Percentiles rank a stretch among this genome's conserved stretches.
Evolutionary conservation across 2,329 filamentous ascomycete genomes (phyloP).

Genomic region (Pseudonectria foliicola): DNA sequence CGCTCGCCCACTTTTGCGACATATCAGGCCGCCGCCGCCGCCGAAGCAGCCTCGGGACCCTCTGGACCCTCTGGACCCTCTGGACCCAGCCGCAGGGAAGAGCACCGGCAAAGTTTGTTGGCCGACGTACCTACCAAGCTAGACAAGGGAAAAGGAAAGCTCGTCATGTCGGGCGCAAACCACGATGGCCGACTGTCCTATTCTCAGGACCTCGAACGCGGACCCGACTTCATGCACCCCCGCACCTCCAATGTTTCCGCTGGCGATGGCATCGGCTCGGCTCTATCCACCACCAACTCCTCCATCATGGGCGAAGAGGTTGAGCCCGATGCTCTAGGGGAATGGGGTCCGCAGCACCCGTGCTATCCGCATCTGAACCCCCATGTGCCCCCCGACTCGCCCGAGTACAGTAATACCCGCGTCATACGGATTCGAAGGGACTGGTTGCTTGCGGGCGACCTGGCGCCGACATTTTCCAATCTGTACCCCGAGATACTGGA

Average conservation of each 20-base stretch:
- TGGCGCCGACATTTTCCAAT: slow-evolving; percentile 90
- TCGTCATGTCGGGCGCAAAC: slow-evolving; percentile 36
- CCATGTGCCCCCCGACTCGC: slow-evolving; percentile 72
- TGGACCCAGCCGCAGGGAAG: slow-evolving; percentile 8
- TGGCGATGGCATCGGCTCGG: slow-evolving; percentile 46
- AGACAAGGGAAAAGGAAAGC: slow-evolving; percentile 47
- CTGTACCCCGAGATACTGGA: slow-evolving; percentile 95
- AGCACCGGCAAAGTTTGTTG: slow-evolving; percentile 7
- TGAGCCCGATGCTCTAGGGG: slow-evolving; percentile 60
- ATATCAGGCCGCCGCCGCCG: slow-evolving; percentile 10
- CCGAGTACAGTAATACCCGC: slow-evolving; percentile 69
- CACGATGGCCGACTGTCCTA: slow-evolving; percentile 31
- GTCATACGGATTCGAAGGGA: slow-evolving; percentile 89
- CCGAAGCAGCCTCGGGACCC: slow-evolving; percentile 6
- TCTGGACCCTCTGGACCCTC: slow-evolving; percentile 4
- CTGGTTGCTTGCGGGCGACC: slow-evolving; percentile 82
- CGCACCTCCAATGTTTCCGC: slow-evolving; percentile 42
- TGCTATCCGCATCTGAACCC: slow-evolving; percentile 92
- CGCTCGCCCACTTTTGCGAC: slow-evolving; percentile 28
- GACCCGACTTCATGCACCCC: slow-evolving; percentile 37
- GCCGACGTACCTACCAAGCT: slow-evolving; percentile 17
- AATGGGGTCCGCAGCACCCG: slow-evolving; percentile 91
- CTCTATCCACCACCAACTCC: slow-evolving; percentile 49
- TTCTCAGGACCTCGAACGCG: slow-evolving; percentile 49
- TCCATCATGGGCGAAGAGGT: slow-evolving; percentile 59